Evolutionary conservation across 1,284 basidiomycete genomes (phyloP), one percentile per base, ranked within the genome.

Genomic region (Leucocoprinus gongylophorus): DNA sequence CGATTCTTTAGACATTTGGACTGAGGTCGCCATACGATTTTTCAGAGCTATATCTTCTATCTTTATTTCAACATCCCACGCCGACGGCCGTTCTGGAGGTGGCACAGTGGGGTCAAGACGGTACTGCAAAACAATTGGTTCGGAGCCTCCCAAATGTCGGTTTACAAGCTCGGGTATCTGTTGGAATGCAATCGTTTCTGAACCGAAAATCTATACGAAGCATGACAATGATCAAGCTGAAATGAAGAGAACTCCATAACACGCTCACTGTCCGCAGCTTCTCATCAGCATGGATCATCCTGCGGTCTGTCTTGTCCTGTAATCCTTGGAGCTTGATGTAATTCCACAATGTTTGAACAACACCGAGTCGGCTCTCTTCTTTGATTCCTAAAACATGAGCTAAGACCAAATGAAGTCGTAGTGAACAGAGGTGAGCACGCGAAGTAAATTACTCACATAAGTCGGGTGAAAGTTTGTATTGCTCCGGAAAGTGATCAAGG

Each of bases 61-160:
- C 63, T 93, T 94, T 18, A 97, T 71, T 51, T 95, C 91, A 20
- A 95, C 81, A 63, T 97, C 95, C 75, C 84, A 97, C 0, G 85
- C 91, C 58, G 75, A 69, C 2, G 83, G 80, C 35, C 80, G 73
- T 41, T 87, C 84, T 2, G 81, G 75, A 0, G 83, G 78, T 26
- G 73, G 74, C 15, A 71, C 57, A 10, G 71, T 63, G 0, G 83
- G 86, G 54, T 85, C 80, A 48, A 89, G 65, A 2, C 73, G 79
- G 64, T 95, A 94, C 60, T 90, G 82, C n/a, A 98, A 70, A 17
- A 93, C 70, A 54, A 97, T 75, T 0, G 95, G 94, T 52, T 94
- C 88, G 0, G 90, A 81, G 8, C 90, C 81, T 21, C 75, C 67
- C 5, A 98, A 75, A 67, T 79, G 88, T 5, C 88, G 83, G 59